Percentiles rank a stretch among this genome's conserved stretches.
phyloP scores from a whole-genome alignment of 805 yeast genomes.

The Sugiyamaella marilandica region DNA sequence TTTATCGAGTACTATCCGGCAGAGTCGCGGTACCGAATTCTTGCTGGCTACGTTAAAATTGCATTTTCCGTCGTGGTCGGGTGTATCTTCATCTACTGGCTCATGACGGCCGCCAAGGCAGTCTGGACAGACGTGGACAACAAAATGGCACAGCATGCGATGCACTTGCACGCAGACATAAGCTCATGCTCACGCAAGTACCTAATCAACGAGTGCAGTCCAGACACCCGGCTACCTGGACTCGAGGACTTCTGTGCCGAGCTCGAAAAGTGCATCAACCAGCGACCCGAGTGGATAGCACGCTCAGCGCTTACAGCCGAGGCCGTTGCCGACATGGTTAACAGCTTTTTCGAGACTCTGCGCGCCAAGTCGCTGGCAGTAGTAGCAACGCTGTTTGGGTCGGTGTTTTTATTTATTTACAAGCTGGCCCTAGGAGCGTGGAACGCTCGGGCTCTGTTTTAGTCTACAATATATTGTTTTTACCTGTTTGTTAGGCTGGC shows the following conservation, averaged over 20 bases:
- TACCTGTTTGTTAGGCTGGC: too few relatives aligned
- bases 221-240: constrained; percentile 62
- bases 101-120: constrained; percentile 30
- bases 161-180: constrained; percentile 55
- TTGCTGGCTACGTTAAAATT: too few relatives aligned
- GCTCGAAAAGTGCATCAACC: constrained; percentile 77
- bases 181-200: constrained; percentile 64
- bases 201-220: constrained; percentile 58
- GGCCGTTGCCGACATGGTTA: constrained; percentile 70
- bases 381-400: constrained; percentile 7
- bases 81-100: too few relatives aligned
- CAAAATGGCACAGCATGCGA: constrained; percentile 54
- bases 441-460: constrained; percentile 13
- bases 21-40: too few relatives aligned
- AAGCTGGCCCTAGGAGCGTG: constrained; percentile 25
- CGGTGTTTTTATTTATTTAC: constrained; percentile 13
- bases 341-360: constrained; percentile 66
- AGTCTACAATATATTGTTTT: too few relatives aligned
- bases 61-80: too few relatives aligned
- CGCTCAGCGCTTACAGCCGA: constrained; percentile 64
- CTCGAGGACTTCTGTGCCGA: constrained; percentile 61
- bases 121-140: constrained; percentile 62
- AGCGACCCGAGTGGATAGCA: constrained; percentile 58
- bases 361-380: constrained; percentile 32
- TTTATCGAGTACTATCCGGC: too few relatives aligned